Percentiles rank a stretch among this genome's conserved stretches.
phyloP scores from a whole-genome alignment of 495 filamentous ascomycete genomes.

The Symbiotaphrina buchneri region DNA sequence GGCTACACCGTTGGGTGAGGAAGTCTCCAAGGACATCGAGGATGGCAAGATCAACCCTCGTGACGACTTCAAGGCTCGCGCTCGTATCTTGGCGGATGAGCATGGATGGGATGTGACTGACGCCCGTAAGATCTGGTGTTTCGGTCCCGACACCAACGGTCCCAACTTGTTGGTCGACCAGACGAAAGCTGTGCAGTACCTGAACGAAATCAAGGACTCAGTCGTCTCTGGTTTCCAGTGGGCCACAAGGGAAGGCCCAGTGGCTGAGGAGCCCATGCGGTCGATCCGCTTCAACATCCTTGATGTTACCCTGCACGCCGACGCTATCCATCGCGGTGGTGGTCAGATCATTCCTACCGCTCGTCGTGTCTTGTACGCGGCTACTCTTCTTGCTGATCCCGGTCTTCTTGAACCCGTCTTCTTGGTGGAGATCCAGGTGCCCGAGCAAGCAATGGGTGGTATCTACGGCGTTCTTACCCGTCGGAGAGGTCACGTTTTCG shows the following conservation, averaged over 20 bases:
- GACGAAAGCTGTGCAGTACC: slow-evolving; percentile 99
- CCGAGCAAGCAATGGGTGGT: slow-evolving; percentile 97
- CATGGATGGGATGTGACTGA: slow-evolving; percentile 99
- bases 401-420: slow-evolving; percentile 90
- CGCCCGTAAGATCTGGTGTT: slow-evolving; percentile 99
- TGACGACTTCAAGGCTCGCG: slow-evolving; percentile 98
- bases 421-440: slow-evolving; percentile 97
- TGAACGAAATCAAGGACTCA: slow-evolving; percentile 99
- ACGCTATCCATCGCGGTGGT: slow-evolving; percentile 99
- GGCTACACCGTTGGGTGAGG: slow-evolving; percentile 76
- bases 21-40: slow-evolving; percentile 80
- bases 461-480: slow-evolving; percentile 99
- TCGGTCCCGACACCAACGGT: slow-evolving; percentile 92
- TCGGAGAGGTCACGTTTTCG: slow-evolving; percentile 95
- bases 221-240: slow-evolving; percentile 99
- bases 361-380: slow-evolving; percentile 91
- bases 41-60: slow-evolving; percentile 75
- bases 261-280: slow-evolving; percentile 97
- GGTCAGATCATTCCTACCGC: slow-evolving; percentile 96
- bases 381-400: slow-evolving; percentile 75
- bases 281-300: slow-evolving; percentile 94
- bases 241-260: slow-evolving; percentile 91
- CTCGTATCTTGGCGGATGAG: slow-evolving; percentile 90
- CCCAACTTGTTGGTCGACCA: slow-evolving; percentile 98
- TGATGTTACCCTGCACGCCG: slow-evolving; percentile 97